Evolutionary conservation across 306 rosid species (phyloP).

Genomic region (Rubus parviflorus): DNA sequence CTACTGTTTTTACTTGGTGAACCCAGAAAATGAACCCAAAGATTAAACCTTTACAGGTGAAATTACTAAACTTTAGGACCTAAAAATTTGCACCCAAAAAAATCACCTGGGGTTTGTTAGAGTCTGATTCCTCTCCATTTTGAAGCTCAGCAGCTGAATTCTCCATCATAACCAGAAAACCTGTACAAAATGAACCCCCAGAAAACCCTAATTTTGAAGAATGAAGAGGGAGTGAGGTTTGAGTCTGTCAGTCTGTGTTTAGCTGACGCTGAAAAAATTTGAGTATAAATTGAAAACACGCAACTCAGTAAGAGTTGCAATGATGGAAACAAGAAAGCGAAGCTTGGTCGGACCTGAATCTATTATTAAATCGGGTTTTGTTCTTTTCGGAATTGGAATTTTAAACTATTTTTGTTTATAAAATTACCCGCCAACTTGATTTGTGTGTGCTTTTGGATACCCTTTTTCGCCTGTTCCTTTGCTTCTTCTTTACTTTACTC

Average conservation of each 20-base stretch:
- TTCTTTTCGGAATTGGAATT: neutral
- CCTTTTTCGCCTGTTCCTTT: conserved; percentile 5
- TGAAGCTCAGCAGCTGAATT: conserved; percentile 37
- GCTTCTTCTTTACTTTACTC: neutral
- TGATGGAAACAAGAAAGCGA: conserved; percentile 30
- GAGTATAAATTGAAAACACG: neutral
- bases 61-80: conserved; percentile 5
- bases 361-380: conserved; percentile 20
- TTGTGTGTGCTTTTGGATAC: conserved; percentile 1
- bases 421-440: conserved; percentile 32
- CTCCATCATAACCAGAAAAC: conserved; percentile 42
- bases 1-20: neutral
- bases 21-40: neutral
- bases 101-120: conserved; percentile 39
- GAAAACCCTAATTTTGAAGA: conserved; percentile 14
- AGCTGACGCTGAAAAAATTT: neutral
- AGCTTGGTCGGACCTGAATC: conserved; percentile 29
- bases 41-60: conserved; percentile 6
- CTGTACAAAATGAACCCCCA: neutral
- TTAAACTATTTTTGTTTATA: conserved; percentile 13
- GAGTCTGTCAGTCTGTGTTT: neutral
- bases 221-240: neutral
- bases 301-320: conserved; percentile 5
- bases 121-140: conserved; percentile 28
- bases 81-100: neutral